Evolutionary conservation across 2,329 filamentous ascomycete species (phyloP).

Genomic region (Pseudocercospora pini-densiflorae): DNA sequence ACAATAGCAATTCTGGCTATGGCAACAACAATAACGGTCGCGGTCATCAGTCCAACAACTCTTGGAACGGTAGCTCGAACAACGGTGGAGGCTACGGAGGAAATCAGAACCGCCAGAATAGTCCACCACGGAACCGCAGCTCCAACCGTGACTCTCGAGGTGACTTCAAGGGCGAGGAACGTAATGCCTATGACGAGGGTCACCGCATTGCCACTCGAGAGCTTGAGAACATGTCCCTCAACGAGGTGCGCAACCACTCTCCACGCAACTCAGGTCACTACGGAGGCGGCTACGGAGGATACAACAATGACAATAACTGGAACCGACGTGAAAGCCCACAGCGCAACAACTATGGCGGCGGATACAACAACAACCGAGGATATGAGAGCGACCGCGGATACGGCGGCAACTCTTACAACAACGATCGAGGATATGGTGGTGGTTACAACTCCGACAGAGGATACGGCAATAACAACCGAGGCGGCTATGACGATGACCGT

Average conservation of each 20-base stretch:
- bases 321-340: not conserved
- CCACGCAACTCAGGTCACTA: constrained; percentile 9
- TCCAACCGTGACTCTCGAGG: constrained; percentile 18
- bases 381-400: constrained; percentile 6
- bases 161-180: constrained; percentile 19
- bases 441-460: not conserved
- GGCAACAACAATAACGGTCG: constrained; percentile 10
- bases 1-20: constrained; percentile 7
- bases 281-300: constrained; percentile 8
- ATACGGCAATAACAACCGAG: constrained; percentile 7
- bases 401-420: not conserved
- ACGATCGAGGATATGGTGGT: constrained; percentile 16
- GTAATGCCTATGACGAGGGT: constrained; percentile 19
- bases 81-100: not conserved
- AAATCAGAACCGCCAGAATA: constrained; percentile 8
- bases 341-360: constrained; percentile 16
- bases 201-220: constrained; percentile 17
- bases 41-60: constrained; percentile 1
- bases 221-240: constrained; percentile 13
- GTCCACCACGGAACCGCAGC: constrained; percentile 10
- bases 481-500: constrained; percentile 1
- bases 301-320: constrained; percentile 17
- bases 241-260: constrained; percentile 14
- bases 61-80: constrained; percentile 3
- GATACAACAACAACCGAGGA: constrained; percentile 17